Evolutionary conservation across 2,329 filamentous ascomycete genomes (phyloP), one percentile per base, ranked within the genome.

Genomic region (Diaporthe aspalathi): DNA sequence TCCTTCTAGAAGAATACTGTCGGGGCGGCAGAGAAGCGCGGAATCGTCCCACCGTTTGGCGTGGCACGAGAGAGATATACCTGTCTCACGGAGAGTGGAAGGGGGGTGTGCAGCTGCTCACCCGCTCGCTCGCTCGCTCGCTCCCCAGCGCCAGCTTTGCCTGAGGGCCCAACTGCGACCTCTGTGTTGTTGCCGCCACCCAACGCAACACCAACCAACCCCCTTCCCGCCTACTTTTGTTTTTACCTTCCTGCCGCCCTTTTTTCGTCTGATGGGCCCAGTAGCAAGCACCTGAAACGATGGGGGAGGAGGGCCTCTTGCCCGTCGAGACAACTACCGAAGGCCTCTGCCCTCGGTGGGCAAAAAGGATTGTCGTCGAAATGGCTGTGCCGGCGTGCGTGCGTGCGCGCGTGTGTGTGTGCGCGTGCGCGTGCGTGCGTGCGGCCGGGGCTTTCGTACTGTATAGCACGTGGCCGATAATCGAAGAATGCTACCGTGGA

Each of bases 61-160:
- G 60, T 63, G 45, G 60, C 60, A 63, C 60, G n/a, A 49, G 60
- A 63, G 60, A 63, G 60, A 63, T 63, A 63, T 63, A 38, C 60
- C 29, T 63, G 60, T 63, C 60, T 63, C 60, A 49, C 57, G 49
- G 20, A 35, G 29, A 47, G 57, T 47, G 27, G 9, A 49, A 32
- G 57, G 43, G 17, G 14, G n/a, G n/a, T n/a, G 20, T 20, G 24
- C 6, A 16, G 24, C 40, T n/a, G 27, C 43, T 22, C 60, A 49
- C 24, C 14, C 24, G 22, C 35, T 49, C 20, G 43, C 38, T n/a
- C n/a, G n/a, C n/a, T n/a, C n/a, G n/a, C n/a, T n/a, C n/a, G 40
- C 24, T 38, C 60, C 17, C n/a, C 40, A 49, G 57, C 57, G 27
- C 22, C 43, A 49, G 60, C 43, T 63, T n/a, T 35, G 32, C 14